Evolutionary conservation across 768 basidiomycete species (phyloP), one percentile per base, ranked within the genome.

Genomic region (Pulveroboletus ravenelii): DNA sequence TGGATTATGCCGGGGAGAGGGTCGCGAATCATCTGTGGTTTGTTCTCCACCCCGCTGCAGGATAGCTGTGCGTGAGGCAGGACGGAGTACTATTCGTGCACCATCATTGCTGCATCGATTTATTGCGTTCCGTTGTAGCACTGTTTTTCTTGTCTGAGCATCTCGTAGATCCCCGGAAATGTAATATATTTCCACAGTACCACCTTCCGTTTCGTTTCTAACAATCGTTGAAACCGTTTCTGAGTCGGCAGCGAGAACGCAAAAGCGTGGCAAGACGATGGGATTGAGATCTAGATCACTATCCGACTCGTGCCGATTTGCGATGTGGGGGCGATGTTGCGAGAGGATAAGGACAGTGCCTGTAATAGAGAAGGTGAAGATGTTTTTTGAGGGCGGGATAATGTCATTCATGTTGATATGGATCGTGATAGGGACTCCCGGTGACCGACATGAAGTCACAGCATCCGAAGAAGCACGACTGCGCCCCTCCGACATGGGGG

Each of bases 361-460:
- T 10, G 76, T 74, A 41, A 90, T 78, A 10, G 71, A 76, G 65
- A 90, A 87, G 6, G 76, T 77, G 59, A 91, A 84, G 14, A 72
- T 58, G 51, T 81, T 83, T 66, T 82, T 85, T 27, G 75, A 69
- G 9, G 87, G 80, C 3, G 81, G 78, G 23, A 81, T 72, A 7
- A 90, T 71, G 37, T 90, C 86, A 56, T 87, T 87, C 74, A 90
- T 87, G 61, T 90, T 89, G 52, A 92, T 56, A 62, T 89, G 87
- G 9, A 90, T 67, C 0, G 86, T 87, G 40, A 92, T 74, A 3
- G 86, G 83, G 13, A 74, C 69, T 17, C 76, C 76, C 1, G 87
- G 88, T 10, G 78, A 73, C 29, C 63, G 66, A 45, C 29, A 65
- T 27, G 47, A 44, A 40, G 45, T 37, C 49, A 53, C 45, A 48